These are phyloP conservation scores for Vanrija sp. DNA, from an alignment of 1,284 basidiomycete species.

Conservation along the genomic window DNA sequence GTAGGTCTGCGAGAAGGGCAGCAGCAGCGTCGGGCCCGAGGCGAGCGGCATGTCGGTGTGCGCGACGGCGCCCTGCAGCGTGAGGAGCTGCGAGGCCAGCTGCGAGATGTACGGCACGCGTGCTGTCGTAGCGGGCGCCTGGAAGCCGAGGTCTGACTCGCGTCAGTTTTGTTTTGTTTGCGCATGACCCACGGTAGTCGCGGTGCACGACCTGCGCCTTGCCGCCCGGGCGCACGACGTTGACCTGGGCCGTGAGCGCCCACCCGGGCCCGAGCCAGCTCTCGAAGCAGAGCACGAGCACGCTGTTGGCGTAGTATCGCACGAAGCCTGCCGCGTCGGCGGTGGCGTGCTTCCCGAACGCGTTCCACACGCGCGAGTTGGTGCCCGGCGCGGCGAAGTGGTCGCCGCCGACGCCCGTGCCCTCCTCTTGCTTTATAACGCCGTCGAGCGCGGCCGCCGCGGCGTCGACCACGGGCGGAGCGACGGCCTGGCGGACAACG, in stretches of 20 bases:
- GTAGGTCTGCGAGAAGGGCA: constrained; percentile 17
- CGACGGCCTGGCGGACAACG: constrained; percentile 1
- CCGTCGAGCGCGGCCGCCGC: neutral
- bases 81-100: constrained; percentile 15
- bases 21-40: constrained; percentile 16
- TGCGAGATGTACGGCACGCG: constrained; percentile 13
- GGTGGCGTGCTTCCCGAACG: constrained; percentile 14
- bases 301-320: constrained; percentile 15
- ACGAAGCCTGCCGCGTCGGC: constrained; percentile 7
- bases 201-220: constrained; percentile 18
- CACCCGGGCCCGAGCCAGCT: constrained; percentile 18
- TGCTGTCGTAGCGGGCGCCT: neutral
- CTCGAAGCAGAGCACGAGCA: constrained; percentile 13
- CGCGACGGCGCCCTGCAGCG: constrained; percentile 19
- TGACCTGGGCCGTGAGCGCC: constrained; percentile 18
- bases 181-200: constrained; percentile 11
- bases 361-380: constrained; percentile 22
- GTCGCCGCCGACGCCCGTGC: neutral
- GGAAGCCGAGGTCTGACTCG: constrained; percentile 9
- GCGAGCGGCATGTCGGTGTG: constrained; percentile 21
- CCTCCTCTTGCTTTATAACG: constrained; percentile 3
- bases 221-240: constrained; percentile 16
- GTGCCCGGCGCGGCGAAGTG: constrained; percentile 17
- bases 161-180: neutral
- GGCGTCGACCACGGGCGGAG: neutral